Evolutionary conservation across 495 filamentous ascomycete genomes (phyloP).

Genomic region (Pyrenopolyporus hunteri): DNA sequence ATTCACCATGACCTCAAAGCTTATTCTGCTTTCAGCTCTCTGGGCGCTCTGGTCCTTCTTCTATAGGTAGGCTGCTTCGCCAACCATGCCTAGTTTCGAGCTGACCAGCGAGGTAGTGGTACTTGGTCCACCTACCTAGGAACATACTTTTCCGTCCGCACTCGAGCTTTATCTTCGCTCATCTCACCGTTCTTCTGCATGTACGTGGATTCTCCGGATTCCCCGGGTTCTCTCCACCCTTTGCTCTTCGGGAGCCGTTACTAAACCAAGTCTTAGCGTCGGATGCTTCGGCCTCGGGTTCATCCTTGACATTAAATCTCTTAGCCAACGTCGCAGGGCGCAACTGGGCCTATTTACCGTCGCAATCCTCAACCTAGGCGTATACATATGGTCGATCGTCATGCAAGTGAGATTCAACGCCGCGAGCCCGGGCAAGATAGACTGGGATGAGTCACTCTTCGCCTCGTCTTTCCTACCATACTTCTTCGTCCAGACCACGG

Average conservation of each 20-base stretch:
- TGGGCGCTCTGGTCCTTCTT: slow-evolving; percentile 49
- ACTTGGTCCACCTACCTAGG: slow-evolving; percentile 57
- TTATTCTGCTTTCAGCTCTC: slow-evolving; percentile 33
- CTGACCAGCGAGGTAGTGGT: slow-evolving; percentile 18
- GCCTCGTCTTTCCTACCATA: slow-evolving; percentile 31
- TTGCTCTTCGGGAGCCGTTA: neutral
- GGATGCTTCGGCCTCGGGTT: slow-evolving; percentile 35
- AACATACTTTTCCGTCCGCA: slow-evolving; percentile 57
- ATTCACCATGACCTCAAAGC: slow-evolving; percentile 33
- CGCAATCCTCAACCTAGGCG: slow-evolving; percentile 28
- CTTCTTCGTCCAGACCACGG: slow-evolving; percentile 37
- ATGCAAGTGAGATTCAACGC: slow-evolving; percentile 28
- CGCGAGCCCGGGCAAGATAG: slow-evolving; percentile 23
- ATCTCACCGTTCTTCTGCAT: slow-evolving; percentile 35
- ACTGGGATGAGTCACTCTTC: slow-evolving; percentile 34
- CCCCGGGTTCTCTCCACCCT: no score
- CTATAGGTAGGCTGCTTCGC: slow-evolving; percentile 48
- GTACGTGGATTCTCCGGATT: slow-evolving; percentile 1
- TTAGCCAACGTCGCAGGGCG: slow-evolving; percentile 33
- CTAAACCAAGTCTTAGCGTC: slow-evolving; percentile 15
- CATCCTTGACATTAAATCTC: slow-evolving; percentile 31
- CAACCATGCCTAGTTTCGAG: slow-evolving; percentile 13
- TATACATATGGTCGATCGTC: slow-evolving; percentile 35
- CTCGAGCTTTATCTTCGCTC: slow-evolving; percentile 46
- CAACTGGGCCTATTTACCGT: slow-evolving; percentile 33